phyloP scores from a whole-genome alignment of 23 red algal genomes.

The Gracilariopsis chorda region DNA sequence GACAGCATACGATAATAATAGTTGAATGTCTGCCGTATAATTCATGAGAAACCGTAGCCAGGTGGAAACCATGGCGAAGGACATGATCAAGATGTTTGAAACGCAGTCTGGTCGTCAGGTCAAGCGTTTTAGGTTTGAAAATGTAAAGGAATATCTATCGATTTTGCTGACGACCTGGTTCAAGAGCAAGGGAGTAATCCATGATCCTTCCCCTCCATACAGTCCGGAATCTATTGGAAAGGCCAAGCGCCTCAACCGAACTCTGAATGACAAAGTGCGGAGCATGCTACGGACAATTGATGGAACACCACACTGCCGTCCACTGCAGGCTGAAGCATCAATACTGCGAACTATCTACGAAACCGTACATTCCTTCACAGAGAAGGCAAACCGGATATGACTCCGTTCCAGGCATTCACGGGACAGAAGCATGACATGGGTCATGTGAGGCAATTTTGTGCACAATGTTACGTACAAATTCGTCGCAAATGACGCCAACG shows the following conservation, averaged over 20 bases:
- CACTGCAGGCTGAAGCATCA: not conserved
- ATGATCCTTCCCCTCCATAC: not conserved
- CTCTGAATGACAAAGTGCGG: conserved; percentile 13
- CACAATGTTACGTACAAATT: too few relatives aligned
- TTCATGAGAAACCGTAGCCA: not conserved
- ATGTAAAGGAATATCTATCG: not conserved
- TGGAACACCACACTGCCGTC: not conserved
- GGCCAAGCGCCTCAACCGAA: conserved; percentile 34
- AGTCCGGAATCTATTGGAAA: conserved; percentile 31
- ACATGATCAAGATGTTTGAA: not conserved
- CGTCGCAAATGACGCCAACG: too few relatives aligned
- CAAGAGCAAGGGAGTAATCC: not conserved
- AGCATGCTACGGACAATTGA: not conserved
- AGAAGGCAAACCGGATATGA: too few relatives aligned
- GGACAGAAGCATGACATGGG: too few relatives aligned
- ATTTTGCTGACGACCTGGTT: too few relatives aligned
- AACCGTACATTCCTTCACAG: too few relatives aligned
- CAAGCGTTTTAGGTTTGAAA: not conserved
- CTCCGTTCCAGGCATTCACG: too few relatives aligned
- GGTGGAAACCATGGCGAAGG: not conserved
- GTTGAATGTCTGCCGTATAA: not conserved
- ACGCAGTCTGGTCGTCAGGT: not conserved
- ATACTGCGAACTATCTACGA: too few relatives aligned
- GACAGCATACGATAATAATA: not conserved
- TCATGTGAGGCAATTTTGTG: too few relatives aligned